These are phyloP conservation scores for Chlamydomonas schloesseri DNA, from an alignment of 139 green algal genomes.

Conservation along the genomic window DNA sequence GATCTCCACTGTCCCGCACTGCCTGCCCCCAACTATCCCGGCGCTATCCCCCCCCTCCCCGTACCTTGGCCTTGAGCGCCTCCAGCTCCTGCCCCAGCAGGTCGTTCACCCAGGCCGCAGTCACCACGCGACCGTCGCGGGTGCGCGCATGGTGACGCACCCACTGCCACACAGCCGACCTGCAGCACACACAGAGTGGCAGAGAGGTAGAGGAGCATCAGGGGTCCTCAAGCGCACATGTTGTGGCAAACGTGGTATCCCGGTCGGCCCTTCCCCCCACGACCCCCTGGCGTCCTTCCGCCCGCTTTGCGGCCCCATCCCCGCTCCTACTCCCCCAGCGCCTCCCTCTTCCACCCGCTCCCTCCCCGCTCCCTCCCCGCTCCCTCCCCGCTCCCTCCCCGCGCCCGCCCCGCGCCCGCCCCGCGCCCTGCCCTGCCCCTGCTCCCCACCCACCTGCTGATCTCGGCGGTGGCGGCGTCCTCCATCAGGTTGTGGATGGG, in stretches of 20 bases:
- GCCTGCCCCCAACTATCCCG: no score
- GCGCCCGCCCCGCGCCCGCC: background rate
- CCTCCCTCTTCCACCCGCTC: no score
- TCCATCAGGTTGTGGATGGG: conserved; percentile 94
- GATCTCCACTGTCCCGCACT: no score
- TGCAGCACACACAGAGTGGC: no score
- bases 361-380: background rate
- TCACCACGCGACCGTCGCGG: conserved; percentile 73
- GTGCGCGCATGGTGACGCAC: conserved; percentile 76
- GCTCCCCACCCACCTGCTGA: conserved; percentile 60
- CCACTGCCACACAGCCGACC: conserved; percentile 88
- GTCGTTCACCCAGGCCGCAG: conserved; percentile 58
- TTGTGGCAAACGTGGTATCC: no score
- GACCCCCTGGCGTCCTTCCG: no score
- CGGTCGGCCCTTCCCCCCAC: no score
- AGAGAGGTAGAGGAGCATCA: no score
- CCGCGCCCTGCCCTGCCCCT: background rate
- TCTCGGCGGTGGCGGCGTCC: conserved; percentile 93
- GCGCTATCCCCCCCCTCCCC: no score
- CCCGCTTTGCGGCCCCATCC: no score
- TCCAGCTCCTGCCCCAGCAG: conserved; percentile 78
- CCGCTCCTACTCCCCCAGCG: no score
- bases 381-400: background rate
- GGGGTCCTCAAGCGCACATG: no score
- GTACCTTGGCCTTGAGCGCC: conserved; percentile 10